Evolutionary conservation across 805 yeast species (phyloP).

Genomic region (Lipomyces spencermartinsiae): DNA sequence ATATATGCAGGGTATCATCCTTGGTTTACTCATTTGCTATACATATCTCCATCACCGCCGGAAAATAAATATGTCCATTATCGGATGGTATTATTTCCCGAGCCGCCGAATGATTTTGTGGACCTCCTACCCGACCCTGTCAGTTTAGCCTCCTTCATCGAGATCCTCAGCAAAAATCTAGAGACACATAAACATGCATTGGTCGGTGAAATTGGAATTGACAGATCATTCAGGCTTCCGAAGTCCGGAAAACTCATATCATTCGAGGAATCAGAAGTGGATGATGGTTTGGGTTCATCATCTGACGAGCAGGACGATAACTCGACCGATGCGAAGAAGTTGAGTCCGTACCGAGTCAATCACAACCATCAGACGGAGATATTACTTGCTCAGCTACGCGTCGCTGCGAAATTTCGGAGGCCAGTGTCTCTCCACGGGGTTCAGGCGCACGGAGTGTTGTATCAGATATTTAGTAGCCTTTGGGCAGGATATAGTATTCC

Average conservation of each 20-base stretch:
- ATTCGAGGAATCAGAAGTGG: slow-evolving; percentile 49
- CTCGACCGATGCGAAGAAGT: slow-evolving; percentile 19
- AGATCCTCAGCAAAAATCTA: slow-evolving; percentile 47
- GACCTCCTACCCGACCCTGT: slow-evolving; percentile 67
- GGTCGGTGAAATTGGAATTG: slow-evolving; percentile 93
- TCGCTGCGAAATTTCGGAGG: slow-evolving; percentile 58
- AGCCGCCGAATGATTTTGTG: slow-evolving; percentile 50
- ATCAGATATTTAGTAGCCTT: slow-evolving; percentile 50
- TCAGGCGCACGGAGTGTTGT: slow-evolving; percentile 70
- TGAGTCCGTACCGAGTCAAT: slow-evolving; percentile 59
- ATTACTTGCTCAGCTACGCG: slow-evolving; percentile 55
- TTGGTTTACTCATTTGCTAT: slow-evolving; percentile 80
- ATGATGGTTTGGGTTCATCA: not conserved
- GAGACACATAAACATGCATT: slow-evolving; percentile 49
- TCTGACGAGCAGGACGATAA: slow-evolving; percentile 9
- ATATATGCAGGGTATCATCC: slow-evolving; percentile 79
- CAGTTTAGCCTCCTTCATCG: slow-evolving; percentile 49
- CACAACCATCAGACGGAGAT: slow-evolving; percentile 70
- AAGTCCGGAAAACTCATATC: slow-evolving; percentile 53
- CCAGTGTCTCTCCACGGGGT: slow-evolving; percentile 87
- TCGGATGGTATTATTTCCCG: slow-evolving; percentile 52
- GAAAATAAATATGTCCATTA: slow-evolving; percentile 62
- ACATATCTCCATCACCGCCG: slow-evolving; percentile 42
- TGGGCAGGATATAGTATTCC: slow-evolving; percentile 31
- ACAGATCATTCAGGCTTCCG: slow-evolving; percentile 75